Evolutionary conservation across 495 filamentous ascomycete genomes (phyloP).

Genomic region (Penicillium goetzii): DNA sequence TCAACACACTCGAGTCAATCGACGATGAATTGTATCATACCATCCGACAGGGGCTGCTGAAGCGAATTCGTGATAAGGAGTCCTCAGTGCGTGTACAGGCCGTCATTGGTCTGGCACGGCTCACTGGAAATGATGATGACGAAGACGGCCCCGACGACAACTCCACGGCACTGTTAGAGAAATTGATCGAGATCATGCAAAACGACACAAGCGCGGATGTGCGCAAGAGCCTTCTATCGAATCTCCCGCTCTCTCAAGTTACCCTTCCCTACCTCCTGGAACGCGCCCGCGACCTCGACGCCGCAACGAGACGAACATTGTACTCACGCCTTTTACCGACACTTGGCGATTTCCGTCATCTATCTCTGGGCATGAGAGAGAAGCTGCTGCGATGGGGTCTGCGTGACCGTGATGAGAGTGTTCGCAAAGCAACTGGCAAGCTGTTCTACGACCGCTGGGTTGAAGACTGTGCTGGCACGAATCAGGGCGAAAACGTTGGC

Average conservation of each 20-base stretch:
- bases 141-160: constrained; percentile 72
- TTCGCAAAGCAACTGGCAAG: constrained; percentile 85
- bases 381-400: constrained; percentile 95
- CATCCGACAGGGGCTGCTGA: constrained; percentile 73
- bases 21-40: constrained; percentile 87
- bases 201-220: constrained; percentile 96
- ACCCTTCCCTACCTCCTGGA: constrained; percentile 94
- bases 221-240: constrained; percentile 81
- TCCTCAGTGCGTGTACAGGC: constrained; percentile 89
- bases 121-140: constrained; percentile 80
- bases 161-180: constrained; percentile 67
- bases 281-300: constrained; percentile 85
- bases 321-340: constrained; percentile 88
- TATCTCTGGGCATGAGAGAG: constrained; percentile 93
- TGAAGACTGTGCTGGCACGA: constrained; percentile 80
- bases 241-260: constrained; percentile 75
- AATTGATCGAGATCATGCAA: constrained; percentile 88
- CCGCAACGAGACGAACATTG: constrained; percentile 77
- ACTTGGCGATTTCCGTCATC: constrained; percentile 92
- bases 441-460: constrained; percentile 96
- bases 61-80: constrained; percentile 91
- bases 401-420: constrained; percentile 91
- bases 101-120: constrained; percentile 81
- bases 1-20: constrained; percentile 87
- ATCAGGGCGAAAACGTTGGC: constrained; percentile 49